phyloP scores from a whole-genome alignment of 2,329 filamentous ascomycete genomes.

The Colletotrichum sansevieriae region DNA sequence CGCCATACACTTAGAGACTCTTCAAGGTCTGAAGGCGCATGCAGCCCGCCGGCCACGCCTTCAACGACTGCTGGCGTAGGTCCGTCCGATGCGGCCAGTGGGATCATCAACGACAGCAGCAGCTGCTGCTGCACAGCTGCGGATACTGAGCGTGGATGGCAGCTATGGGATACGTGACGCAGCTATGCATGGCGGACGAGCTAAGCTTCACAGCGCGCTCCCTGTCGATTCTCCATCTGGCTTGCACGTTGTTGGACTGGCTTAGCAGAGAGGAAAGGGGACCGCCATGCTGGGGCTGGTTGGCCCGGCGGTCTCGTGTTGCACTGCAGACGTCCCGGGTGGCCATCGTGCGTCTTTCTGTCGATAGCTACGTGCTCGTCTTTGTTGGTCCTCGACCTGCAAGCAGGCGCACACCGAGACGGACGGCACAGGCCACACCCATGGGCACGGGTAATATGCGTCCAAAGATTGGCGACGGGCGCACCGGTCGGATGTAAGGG shows the following conservation, averaged over 20 bases:
- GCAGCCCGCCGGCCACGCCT: constrained; percentile 1
- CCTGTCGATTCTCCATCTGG: constrained; percentile 1
- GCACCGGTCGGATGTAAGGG: constrained; percentile 19
- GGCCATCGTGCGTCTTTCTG: constrained; percentile 21
- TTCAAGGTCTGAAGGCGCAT: constrained; percentile 4
- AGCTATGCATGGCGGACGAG: constrained; percentile 10
- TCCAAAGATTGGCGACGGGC: constrained; percentile 25
- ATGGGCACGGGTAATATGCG: constrained; percentile 24
- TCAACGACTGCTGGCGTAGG: constrained; percentile 16
- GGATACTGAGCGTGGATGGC: constrained; percentile 8
- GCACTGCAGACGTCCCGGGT: constrained; percentile 25
- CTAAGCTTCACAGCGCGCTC: constrained; percentile 31
- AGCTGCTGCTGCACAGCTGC: constrained; percentile 6
- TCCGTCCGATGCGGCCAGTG: constrained; percentile 23
- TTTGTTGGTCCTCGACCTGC: neutral
- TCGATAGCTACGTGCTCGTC: constrained; percentile 20
- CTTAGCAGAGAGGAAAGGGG: constrained; percentile 2
- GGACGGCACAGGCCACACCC: constrained; percentile 3
- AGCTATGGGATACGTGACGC: constrained; percentile 9
- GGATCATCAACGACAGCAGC: constrained; percentile 11
- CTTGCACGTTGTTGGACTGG: constrained; percentile 2
- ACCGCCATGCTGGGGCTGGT: neutral
- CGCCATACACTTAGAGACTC: neutral
- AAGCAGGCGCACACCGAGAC: constrained; percentile 5
- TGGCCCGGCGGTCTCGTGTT: constrained; percentile 16